Base-by-base conservation (phyloP, 2,329 filamentous ascomycete genomes). In the Tricladium varicosporioides region DNA sequence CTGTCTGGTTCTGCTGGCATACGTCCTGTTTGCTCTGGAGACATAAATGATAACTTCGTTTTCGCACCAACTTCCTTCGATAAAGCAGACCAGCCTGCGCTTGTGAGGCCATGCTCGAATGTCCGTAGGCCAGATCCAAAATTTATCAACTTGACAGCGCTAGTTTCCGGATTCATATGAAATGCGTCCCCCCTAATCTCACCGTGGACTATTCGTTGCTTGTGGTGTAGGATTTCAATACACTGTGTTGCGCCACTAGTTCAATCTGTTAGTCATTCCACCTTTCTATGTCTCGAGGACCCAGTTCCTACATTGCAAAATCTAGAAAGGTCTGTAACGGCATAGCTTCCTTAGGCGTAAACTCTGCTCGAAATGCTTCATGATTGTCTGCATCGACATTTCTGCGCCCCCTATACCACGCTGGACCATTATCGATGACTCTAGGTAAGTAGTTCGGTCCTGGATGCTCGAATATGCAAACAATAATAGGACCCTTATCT, bases 161-260 rank as follows among this genome's bases (percentile, higher is more conserved):
- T 84, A 1, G 83, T 83, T 47, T 91, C 83, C 13, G 77, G 70
- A 65, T 89, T 89, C 76, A 90, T 96, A 70, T 97, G 91, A 68
- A 97, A 97, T 0, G 92, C 89, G 72, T 97, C 93, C 5, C 87
- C 89, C 27, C 93, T 83, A 51, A 97, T 87, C 73, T 97, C 93
- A 46, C 93, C 93, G 66, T 97, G 93, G 1, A 96, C 87, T 56
- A 92, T 85, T 59, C 90, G 87, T 57, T 93, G 84, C 8, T 89
- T 87, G 72, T 97, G 92, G 67, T 97, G 93, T n/a, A 97, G 76
- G 48, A 95, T 85, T 72, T 97, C 92, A 48, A 96, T 75, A 69
- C 91, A 95, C 71, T 95, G 85, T 5, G 89, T 84, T 1, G 92
- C 89, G 19, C 92, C 92, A 42, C 43, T 46, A 46, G 16, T 46